These are phyloP conservation scores for Rhinocladiella similis DNA, from an alignment of 2,329 filamentous ascomycete genomes.

Conservation along the genomic window DNA sequence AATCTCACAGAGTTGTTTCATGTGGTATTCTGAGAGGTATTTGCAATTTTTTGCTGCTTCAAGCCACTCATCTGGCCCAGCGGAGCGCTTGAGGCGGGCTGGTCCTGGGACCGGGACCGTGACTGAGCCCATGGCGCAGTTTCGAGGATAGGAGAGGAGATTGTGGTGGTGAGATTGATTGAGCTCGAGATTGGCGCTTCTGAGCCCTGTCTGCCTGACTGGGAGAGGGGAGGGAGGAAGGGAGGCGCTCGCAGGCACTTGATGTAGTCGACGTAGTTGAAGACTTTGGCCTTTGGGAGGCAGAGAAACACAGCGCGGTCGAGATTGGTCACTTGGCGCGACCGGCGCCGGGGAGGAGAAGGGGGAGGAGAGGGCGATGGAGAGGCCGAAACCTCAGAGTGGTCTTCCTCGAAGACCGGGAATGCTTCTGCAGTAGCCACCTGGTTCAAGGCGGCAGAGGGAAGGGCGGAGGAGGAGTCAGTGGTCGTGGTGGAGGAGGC, in stretches of 20 bases:
- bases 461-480: conserved; percentile 7
- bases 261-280: conserved; percentile 25
- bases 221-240: conserved; percentile 13
- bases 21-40: conserved; percentile 90
- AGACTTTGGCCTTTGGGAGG: conserved; percentile 13
- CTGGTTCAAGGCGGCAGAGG: conserved; percentile 7
- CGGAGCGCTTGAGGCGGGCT: conserved; percentile 77
- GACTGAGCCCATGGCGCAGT: conserved; percentile 23
- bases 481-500: conserved; percentile 4
- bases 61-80: conserved; percentile 92
- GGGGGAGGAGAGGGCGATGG: conserved; percentile 6
- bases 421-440: conserved; percentile 16
- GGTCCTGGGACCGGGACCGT: conserved; percentile 83
- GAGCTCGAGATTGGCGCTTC: neutral
- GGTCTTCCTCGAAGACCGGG: conserved; percentile 22
- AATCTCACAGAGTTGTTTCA: conserved; percentile 98
- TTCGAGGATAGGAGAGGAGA: conserved; percentile 6
- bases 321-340: conserved; percentile 22
- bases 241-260: conserved; percentile 15
- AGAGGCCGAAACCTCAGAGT: conserved; percentile 7
- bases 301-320: conserved; percentile 18
- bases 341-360: conserved; percentile 14
- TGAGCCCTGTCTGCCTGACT: conserved; percentile 9
- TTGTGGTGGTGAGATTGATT: neutral
- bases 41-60: conserved; percentile 96